These are phyloP conservation scores for Lyophyllum atratum DNA, from an alignment of 768 basidiomycete genomes.

Conservation along the genomic window DNA sequence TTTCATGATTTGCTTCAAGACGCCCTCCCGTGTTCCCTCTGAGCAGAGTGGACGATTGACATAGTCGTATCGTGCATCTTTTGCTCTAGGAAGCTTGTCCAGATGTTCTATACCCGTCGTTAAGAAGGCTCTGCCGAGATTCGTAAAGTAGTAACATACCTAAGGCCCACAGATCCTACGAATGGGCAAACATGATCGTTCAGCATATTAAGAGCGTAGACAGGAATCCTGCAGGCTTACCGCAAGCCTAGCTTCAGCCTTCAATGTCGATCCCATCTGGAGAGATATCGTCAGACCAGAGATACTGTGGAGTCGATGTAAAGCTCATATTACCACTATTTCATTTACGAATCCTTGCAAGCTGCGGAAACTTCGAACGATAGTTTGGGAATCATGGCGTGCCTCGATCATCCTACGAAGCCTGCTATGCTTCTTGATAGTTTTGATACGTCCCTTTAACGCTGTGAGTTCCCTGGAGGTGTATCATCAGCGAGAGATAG, in stretches of 20 bases:
- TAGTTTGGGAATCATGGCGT: conserved; percentile 8
- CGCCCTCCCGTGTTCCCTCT: conserved; percentile 20
- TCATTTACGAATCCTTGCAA: conserved; percentile 13
- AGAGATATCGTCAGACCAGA: background rate
- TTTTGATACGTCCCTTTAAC: conserved; percentile 5
- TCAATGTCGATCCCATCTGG: conserved; percentile 16
- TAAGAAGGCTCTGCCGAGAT: background rate
- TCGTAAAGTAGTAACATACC: conserved; percentile 3
- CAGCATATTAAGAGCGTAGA: background rate
- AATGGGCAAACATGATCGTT: background rate
- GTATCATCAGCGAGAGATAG: background rate
- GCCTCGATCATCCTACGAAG: conserved; percentile 16
- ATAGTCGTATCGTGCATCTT: conserved; percentile 17
- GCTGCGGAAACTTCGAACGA: conserved; percentile 11
- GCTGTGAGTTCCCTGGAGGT: conserved; percentile 6
- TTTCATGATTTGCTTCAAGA: conserved; percentile 20
- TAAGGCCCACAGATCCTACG: conserved; percentile 17
- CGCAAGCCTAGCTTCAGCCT: conserved; percentile 16
- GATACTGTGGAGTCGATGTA: too few species aligned
- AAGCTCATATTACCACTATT: conserved; percentile 13
- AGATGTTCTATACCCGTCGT: conserved; percentile 10
- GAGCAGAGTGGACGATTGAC: conserved; percentile 19
- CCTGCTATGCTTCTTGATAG: conserved; percentile 8
- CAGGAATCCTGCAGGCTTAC: conserved; percentile 1
- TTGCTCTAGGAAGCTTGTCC: conserved; percentile 18